Conservation (phyloP, 768 basidiomycete genomes). For the Mycena rosella region DNA sequence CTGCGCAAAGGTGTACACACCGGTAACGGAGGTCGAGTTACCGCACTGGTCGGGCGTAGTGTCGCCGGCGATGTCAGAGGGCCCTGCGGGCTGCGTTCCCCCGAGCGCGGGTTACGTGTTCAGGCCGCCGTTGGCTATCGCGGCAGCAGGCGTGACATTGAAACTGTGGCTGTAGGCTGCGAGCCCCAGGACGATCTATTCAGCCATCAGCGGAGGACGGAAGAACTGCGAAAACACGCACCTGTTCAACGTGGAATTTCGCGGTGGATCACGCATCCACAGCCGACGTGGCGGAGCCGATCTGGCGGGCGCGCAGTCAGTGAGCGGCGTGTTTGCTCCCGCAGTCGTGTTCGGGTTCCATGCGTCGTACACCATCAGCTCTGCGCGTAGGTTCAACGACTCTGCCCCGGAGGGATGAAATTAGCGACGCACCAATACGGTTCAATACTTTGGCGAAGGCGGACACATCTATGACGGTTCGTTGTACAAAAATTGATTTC, state of each 20-base stretch:
- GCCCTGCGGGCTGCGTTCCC: background rate
- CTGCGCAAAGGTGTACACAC: constrained; percentile 73
- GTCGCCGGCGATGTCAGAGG: constrained; percentile 33
- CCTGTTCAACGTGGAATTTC: constrained; percentile 74
- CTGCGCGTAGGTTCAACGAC: constrained; percentile 7
- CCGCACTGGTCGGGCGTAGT: constrained; percentile 75
- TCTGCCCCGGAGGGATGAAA: too few species aligned
- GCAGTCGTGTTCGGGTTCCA: constrained; percentile 64
- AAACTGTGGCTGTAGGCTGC: constrained; percentile 88
- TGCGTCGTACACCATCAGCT: constrained; percentile 80
- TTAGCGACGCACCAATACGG: too few species aligned
- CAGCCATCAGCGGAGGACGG: too few species aligned
- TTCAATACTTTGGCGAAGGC: too few species aligned
- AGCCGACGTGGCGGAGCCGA: constrained; percentile 81
- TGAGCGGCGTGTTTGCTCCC: constrained; percentile 87
- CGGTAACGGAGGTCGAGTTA: constrained; percentile 59
- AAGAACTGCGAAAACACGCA: background rate
- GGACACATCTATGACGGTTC: too few species aligned
- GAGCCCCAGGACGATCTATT: constrained; percentile 81
- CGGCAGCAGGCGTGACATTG: constrained; percentile 52
- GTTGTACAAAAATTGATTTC: too few species aligned
- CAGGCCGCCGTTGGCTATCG: constrained; percentile 52
- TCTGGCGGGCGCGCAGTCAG: constrained; percentile 74
- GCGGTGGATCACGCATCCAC: constrained; percentile 80
- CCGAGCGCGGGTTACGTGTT: constrained; percentile 55